A percentile compares a stretch with the other conserved stretches of the same genome.
phyloP scores from a whole-genome alignment of 2,329 filamentous ascomycete genomes.

The Zarea fungicola region DNA sequence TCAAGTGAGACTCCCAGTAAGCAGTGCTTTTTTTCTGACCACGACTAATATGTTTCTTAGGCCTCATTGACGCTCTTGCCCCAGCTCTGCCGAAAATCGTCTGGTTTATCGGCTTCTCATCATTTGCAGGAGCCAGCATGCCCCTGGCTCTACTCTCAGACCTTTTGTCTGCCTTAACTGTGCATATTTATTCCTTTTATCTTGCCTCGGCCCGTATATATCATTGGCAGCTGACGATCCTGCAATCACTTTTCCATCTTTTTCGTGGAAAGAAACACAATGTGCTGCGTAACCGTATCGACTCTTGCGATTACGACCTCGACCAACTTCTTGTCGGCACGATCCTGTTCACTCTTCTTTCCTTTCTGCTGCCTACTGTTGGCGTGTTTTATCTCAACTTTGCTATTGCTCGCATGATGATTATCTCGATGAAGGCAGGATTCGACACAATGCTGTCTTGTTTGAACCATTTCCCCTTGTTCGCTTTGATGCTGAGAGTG shows the following conservation, averaged over 20 bases:
- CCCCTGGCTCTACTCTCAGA: conserved; percentile 95
- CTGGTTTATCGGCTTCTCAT: conserved; percentile 88
- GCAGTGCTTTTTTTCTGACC: no score
- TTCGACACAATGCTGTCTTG: conserved; percentile 91
- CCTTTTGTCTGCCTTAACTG: conserved; percentile 79
- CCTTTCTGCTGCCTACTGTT: conserved; percentile 91
- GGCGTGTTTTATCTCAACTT: conserved; percentile 97
- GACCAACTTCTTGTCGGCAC: conserved; percentile 95
- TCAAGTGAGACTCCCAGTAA: conserved; percentile 53
- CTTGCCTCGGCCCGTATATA: conserved; percentile 94
- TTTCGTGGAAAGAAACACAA: conserved; percentile 99
- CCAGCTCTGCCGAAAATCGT: conserved; percentile 82
- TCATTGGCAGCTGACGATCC: conserved; percentile 96
- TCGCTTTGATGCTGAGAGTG: conserved; percentile 90
- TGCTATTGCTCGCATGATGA: conserved; percentile 87
- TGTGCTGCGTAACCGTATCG: conserved; percentile 91
- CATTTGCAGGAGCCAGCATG: conserved; percentile 94
- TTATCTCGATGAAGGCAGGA: conserved; percentile 85
- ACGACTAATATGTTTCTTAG: conserved; percentile 22
- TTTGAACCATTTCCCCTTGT: conserved; percentile 94
- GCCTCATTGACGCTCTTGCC: conserved; percentile 69
- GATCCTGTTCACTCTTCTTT: conserved; percentile 90
- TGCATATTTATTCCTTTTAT: conserved; percentile 98
- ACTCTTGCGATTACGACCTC: conserved; percentile 97
- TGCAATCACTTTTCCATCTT: conserved; percentile 95